phyloP scores from a whole-genome alignment of 2,329 filamentous ascomycete genomes.

The Penicillium sp. region DNA sequence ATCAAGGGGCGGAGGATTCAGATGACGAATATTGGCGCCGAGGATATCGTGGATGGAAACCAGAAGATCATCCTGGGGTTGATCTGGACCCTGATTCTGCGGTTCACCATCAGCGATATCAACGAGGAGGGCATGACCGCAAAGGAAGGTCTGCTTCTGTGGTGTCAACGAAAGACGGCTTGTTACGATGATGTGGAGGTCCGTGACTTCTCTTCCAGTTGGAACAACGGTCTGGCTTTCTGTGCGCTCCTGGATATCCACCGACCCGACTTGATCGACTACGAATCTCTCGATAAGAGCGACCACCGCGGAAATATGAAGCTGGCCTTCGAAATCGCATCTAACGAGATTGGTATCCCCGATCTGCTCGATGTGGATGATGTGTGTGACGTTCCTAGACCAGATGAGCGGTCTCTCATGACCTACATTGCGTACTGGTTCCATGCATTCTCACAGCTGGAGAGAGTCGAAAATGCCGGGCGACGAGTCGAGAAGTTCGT shows the following conservation, averaged over 20 bases:
- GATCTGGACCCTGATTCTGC: conserved; percentile 97
- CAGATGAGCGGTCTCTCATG: conserved; percentile 96
- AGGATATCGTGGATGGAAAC: conserved; percentile 97
- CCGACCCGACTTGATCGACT: conserved; percentile 94
- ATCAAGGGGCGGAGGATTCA: conserved; percentile 89
- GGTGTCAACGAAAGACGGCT: conserved; percentile 98
- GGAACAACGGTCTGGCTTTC: conserved; percentile 97
- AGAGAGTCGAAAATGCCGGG: conserved; percentile 96
- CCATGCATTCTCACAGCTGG: conserved; percentile 98
- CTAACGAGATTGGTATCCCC: conserved; percentile 95
- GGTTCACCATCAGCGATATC: conserved; percentile 98
- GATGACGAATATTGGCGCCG: conserved; percentile 97
- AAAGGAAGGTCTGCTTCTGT: conserved; percentile 90
- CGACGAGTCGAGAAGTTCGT: conserved; percentile 97
- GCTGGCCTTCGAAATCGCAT: conserved; percentile 92
- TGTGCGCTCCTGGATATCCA: conserved; percentile 97
- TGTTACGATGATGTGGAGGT: conserved; percentile 98
- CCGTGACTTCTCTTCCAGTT: conserved; percentile 89
- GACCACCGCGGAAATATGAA: conserved; percentile 98
- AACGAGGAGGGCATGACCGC: conserved; percentile 97
- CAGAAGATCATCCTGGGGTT: conserved; percentile 95
- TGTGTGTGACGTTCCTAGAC: conserved; percentile 93
- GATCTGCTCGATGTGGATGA: conserved; percentile 96
- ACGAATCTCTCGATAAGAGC: conserved; percentile 87
- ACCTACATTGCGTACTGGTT: conserved; percentile 99